Evolutionary conservation across 805 yeast genomes (phyloP).

Genomic region (Kuraishia hungarica): DNA sequence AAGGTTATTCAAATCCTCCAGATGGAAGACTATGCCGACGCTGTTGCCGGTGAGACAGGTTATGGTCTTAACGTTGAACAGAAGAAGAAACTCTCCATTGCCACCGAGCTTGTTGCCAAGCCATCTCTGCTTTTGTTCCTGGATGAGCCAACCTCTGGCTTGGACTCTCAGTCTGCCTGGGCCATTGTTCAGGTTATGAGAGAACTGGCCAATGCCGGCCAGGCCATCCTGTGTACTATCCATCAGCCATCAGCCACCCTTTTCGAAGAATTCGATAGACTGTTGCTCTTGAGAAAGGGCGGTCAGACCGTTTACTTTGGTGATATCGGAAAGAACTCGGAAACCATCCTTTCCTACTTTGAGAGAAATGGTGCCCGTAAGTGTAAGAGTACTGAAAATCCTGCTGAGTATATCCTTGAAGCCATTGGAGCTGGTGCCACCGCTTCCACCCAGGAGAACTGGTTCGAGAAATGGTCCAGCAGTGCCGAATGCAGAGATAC

Average conservation of each 20-base stretch:
- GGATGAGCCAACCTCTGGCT: conserved; percentile 45
- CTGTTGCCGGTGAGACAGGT: conserved; percentile 29
- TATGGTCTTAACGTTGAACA: conserved; percentile 33
- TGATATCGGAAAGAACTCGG: conserved; percentile 28
- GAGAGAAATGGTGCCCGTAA: conserved; percentile 28
- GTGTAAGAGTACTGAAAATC: conserved; percentile 30
- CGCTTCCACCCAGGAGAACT: conserved; percentile 26
- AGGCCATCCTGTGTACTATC: conserved; percentile 45
- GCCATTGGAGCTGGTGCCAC: conserved; percentile 38
- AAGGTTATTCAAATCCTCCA: conserved; percentile 30
- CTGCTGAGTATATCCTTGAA: conserved; percentile 36
- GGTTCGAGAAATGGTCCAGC: conserved; percentile 22
- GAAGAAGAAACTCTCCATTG: conserved; percentile 33
- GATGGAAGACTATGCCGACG: conserved; percentile 37
- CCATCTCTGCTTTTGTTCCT: conserved; percentile 36
- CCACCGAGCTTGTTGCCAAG: conserved; percentile 38
- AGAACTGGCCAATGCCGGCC: conserved; percentile 36
- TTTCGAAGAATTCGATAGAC: conserved; percentile 37
- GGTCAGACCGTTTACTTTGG: conserved; percentile 39
- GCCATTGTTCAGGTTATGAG: conserved; percentile 36
- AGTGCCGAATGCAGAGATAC: conserved; percentile 14
- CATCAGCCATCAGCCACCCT: conserved; percentile 48
- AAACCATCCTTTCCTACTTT: conserved; percentile 23
- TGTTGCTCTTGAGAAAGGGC: conserved; percentile 38
- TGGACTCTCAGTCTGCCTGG: conserved; percentile 43